Evolutionary conservation across 768 basidiomycete species (phyloP).

Genomic region (Podaxis pistillaris): DNA sequence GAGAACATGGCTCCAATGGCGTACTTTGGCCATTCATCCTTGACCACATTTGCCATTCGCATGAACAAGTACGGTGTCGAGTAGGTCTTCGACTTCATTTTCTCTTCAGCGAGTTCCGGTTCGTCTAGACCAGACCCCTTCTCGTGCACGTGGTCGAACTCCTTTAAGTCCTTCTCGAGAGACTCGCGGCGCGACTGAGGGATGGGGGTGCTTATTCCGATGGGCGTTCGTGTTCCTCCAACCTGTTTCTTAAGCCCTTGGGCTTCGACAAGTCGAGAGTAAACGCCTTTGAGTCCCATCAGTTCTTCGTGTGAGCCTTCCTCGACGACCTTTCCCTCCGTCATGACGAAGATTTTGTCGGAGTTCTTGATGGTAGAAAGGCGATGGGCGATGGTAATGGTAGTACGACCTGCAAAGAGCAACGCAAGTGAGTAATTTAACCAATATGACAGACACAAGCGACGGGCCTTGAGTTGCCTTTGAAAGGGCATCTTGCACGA

Average conservation of each 20-base stretch:
- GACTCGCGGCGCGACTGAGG: not conserved
- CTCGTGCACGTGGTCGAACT: constrained; percentile 43
- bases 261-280: constrained; percentile 63
- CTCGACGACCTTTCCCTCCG: constrained; percentile 71
- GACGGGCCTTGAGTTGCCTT: constrained; percentile 60
- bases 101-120: constrained; percentile 17
- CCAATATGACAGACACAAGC: constrained; percentile 35
- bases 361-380: constrained; percentile 77
- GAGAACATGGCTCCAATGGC: constrained; percentile 48
- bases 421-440: constrained; percentile 24
- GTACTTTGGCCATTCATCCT: constrained; percentile 50
- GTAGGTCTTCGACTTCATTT: constrained; percentile 31
- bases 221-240: not conserved
- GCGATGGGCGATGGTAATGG: constrained; percentile 69
- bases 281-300: constrained; percentile 52
- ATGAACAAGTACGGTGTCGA: constrained; percentile 51
- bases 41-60: constrained; percentile 59
- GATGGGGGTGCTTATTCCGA: not conserved
- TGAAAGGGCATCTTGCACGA: constrained; percentile 81
- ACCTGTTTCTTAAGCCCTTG: constrained; percentile 45
- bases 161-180: constrained; percentile 10
- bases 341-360: constrained; percentile 76
- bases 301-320: constrained; percentile 69
- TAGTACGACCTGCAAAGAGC: constrained; percentile 47
- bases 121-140: constrained; percentile 22